These are phyloP conservation scores for Conoideocrella luteorostrata DNA, from an alignment of 2,329 filamentous ascomycete species.

Conservation along the genomic window DNA sequence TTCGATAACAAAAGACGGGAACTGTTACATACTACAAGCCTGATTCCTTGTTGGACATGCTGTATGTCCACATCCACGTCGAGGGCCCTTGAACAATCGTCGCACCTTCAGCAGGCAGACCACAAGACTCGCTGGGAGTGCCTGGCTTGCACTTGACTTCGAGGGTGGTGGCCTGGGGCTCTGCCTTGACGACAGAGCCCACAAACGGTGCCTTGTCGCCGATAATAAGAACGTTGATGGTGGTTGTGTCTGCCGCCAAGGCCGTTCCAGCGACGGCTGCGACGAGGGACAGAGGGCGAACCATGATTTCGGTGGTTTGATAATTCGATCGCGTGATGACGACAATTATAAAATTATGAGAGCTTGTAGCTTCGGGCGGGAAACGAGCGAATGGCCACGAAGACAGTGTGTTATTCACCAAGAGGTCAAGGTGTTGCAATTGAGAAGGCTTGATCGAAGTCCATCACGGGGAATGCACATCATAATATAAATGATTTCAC, in stretches of 20 bases:
- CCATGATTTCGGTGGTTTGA: too few relatives aligned
- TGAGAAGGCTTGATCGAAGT: too few relatives aligned
- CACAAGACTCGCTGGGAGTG: conserved; percentile 1
- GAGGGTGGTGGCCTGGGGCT: background rate
- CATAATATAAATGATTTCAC: too few relatives aligned
- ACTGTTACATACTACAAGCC: background rate
- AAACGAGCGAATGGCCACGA: too few relatives aligned
- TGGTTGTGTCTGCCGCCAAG: background rate
- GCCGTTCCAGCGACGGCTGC: background rate
- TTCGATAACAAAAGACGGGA: too few relatives aligned
- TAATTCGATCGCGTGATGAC: too few relatives aligned
- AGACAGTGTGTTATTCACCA: too few relatives aligned
- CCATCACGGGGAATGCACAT: too few relatives aligned
- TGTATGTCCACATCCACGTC: background rate
- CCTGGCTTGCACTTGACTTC: background rate
- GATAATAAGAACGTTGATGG: background rate
- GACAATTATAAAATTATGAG: too few relatives aligned
- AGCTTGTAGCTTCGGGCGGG: too few relatives aligned
- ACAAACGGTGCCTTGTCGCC: background rate
- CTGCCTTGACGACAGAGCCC: background rate
- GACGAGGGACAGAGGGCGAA: background rate
- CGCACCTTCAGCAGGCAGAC: background rate
- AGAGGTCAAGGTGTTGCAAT: too few relatives aligned
- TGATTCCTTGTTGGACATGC: background rate
- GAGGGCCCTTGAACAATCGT: background rate